phyloP scores from a whole-genome alignment of 306 rosid genomes.

The Gleditsia sinensis region DNA sequence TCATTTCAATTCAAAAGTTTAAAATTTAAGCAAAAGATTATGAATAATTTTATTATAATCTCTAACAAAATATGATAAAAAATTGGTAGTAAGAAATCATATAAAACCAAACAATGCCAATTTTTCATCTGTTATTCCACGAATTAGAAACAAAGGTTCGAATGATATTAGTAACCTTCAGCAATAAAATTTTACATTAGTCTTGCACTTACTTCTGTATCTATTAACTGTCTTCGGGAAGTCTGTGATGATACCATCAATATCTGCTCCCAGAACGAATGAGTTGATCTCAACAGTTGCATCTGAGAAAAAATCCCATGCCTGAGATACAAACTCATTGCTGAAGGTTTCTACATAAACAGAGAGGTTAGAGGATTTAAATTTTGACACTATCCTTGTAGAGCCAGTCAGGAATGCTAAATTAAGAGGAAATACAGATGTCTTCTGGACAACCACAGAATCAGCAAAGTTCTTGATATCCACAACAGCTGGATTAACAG shows the following conservation, averaged over 20 bases:
- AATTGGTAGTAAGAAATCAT: background rate
- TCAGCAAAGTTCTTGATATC: conserved; percentile 72
- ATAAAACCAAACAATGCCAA: background rate
- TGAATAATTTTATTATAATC: no score
- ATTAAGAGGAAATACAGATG: conserved; percentile 51
- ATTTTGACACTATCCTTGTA: conserved; percentile 46
- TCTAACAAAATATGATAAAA: background rate
- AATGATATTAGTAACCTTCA: background rate
- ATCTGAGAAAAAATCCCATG: conserved; percentile 96
- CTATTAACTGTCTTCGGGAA: conserved; percentile 80
- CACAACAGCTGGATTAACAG: conserved; percentile 40
- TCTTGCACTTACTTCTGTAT: conserved; percentile 76
- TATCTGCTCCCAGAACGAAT: conserved; percentile 35
- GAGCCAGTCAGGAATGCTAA: conserved; percentile 19
- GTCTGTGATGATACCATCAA: conserved; percentile 78
- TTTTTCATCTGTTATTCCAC: background rate
- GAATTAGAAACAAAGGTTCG: background rate
- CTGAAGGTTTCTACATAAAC: conserved; percentile 80
- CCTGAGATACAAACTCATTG: conserved; percentile 90
- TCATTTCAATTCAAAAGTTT: no score
- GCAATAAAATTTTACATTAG: background rate
- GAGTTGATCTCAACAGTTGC: conserved; percentile 83
- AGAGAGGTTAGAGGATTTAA: conserved; percentile 54
- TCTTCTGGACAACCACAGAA: conserved; percentile 67
- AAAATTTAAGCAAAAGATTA: no score